Conservation (phyloP, 2,329 filamentous ascomycete genomes). For the Fusarium duplospermum region DNA sequence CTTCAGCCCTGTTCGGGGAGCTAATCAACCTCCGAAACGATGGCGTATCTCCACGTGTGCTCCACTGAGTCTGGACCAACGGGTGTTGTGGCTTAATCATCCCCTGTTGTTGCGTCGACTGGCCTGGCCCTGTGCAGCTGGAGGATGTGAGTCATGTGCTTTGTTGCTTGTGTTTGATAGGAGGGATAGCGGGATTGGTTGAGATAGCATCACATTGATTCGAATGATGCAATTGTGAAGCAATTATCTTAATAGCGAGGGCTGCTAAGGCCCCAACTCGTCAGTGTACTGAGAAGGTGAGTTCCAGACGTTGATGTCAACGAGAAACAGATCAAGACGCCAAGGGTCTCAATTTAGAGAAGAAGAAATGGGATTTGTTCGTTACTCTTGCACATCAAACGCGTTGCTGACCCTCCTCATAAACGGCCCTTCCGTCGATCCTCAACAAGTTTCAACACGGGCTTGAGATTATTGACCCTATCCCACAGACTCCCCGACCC, state of each 20-base stretch:
- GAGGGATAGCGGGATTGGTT: background rate
- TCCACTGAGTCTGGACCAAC: conserved; percentile 48
- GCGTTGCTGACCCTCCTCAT: background rate
- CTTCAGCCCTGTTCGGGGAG: conserved; percentile 3
- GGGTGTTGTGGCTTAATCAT: background rate
- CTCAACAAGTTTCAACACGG: background rate
- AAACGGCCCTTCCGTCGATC: background rate
- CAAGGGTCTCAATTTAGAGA: background rate
- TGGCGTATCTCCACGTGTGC: conserved; percentile 28
- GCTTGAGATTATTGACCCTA: background rate
- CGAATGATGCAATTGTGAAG: background rate
- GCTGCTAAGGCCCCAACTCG: background rate
- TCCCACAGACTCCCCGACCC: background rate
- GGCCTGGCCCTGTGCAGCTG: background rate
- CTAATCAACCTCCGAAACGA: conserved; percentile 26
- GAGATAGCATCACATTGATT: background rate
- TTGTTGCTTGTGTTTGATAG: background rate
- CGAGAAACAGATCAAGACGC: background rate
- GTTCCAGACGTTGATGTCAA: background rate
- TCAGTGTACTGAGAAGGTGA: background rate
- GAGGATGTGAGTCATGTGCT: background rate
- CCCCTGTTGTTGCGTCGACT: background rate
- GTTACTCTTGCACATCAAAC: background rate
- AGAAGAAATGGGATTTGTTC: background rate
- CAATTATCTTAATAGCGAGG: background rate